phyloP scores from a whole-genome alignment of 176 grass and related monocot species.

The Oryza coarctata region DNA sequence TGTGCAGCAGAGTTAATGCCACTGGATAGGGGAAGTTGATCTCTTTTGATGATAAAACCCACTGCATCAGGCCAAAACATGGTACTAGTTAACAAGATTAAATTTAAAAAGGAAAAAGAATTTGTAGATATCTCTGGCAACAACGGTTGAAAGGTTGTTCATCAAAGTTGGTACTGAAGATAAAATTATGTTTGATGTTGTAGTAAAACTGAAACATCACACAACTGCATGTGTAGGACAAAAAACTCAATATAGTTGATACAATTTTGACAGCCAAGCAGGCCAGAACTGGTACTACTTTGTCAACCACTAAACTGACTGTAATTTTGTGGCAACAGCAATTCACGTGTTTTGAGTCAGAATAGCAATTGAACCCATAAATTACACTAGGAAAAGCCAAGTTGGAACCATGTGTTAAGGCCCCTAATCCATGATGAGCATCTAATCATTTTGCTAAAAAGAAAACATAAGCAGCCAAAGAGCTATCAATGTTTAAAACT shows the following conservation, averaged over 20 bases:
- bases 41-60: constrained; percentile 91
- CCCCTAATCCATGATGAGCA: background rate
- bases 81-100: constrained; percentile 10
- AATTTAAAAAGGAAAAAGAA: background rate
- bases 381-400: background rate
- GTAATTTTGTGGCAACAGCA: background rate
- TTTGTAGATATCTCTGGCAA: background rate
- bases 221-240: background rate
- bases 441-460: background rate
- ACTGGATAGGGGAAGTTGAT: constrained; percentile 99
- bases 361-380: background rate
- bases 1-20: constrained; percentile 91
- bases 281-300: background rate
- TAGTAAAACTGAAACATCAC: background rate
- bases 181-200: background rate
- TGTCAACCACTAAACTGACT: background rate
- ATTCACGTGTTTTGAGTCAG: background rate
- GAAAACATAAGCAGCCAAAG: background rate
- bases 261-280: background rate
- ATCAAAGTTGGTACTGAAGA: background rate
- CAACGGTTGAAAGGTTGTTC: background rate
- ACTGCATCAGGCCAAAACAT: constrained; percentile 56
- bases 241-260: background rate
- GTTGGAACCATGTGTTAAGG: background rate
- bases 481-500: background rate